Conservation (phyloP, 208 protist genomes). For the Histomonas meleagridis region DNA sequence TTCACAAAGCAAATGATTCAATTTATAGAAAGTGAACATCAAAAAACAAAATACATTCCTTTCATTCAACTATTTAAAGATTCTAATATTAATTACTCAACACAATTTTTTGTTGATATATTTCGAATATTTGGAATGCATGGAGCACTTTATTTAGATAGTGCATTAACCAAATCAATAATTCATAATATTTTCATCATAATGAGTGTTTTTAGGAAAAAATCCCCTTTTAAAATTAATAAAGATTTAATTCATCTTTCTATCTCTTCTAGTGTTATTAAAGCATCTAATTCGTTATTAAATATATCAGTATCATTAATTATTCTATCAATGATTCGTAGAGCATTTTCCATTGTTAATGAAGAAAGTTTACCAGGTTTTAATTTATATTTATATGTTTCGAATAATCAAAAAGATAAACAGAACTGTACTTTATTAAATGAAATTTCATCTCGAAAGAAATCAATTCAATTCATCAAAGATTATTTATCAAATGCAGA, state of each 20-base stretch:
- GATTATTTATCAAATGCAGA: too few relatives aligned
- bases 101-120: background rate
- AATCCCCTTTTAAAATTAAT: background rate
- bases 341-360: background rate
- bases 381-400: too few relatives aligned
- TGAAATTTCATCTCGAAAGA: background rate
- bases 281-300: background rate
- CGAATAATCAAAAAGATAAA: background rate
- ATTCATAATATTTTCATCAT: too few relatives aligned
- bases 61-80: background rate
- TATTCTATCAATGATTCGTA: background rate
- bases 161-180: background rate
- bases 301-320: background rate
- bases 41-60: background rate
- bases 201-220: too few relatives aligned
- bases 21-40: background rate
- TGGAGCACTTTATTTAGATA: background rate
- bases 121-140: constrained; percentile 16
- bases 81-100: background rate
- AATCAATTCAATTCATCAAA: background rate
- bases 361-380: background rate
- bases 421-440: background rate
- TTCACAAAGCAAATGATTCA: background rate
- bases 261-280: background rate
- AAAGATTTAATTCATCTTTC: background rate